These are phyloP conservation scores for Colletotrichum sojae DNA, from an alignment of 2,329 filamentous ascomycete genomes.

Conservation along the genomic window DNA sequence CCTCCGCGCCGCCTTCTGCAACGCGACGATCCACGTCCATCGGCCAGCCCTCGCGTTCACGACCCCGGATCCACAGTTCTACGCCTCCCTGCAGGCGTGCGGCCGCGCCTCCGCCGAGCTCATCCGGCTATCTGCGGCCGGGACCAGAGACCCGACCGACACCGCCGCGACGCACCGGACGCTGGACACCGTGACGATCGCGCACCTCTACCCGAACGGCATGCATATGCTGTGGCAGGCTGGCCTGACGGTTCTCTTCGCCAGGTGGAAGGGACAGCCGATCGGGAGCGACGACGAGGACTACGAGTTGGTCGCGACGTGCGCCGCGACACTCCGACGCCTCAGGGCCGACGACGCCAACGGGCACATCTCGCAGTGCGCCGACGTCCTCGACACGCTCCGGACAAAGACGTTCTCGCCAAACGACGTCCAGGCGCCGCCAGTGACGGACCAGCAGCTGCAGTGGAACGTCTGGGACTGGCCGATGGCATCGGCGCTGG, in stretches of 20 bases:
- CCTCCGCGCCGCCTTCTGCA: conserved; percentile 40
- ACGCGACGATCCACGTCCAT: conserved; percentile 45
- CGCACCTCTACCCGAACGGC: conserved; percentile 45
- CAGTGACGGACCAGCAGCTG: conserved; percentile 37
- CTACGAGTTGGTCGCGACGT: conserved; percentile 38
- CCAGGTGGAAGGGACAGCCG: conserved; percentile 43
- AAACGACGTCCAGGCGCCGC: conserved; percentile 19
- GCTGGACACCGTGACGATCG: conserved; percentile 20
- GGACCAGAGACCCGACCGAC: neutral
- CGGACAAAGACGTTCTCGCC: conserved; percentile 43
- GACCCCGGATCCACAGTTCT: conserved; percentile 42
- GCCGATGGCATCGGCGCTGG: conserved; percentile 46
- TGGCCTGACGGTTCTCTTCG: conserved; percentile 45
- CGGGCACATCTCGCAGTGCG: conserved; percentile 40
- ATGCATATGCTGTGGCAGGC: conserved; percentile 47
- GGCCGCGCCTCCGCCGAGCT: conserved; percentile 36
- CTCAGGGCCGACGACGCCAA: conserved; percentile 39
- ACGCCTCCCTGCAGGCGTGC: conserved; percentile 41
- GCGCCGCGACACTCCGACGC: conserved; percentile 35
- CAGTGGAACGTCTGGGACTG: conserved; percentile 48
- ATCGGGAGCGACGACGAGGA: conserved; percentile 35
- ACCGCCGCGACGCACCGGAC: neutral
- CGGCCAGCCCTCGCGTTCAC: conserved; percentile 46
- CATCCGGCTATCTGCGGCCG: conserved; percentile 12
- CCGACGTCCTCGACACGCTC: conserved; percentile 43